Base-by-base conservation (phyloP, 1,284 basidiomycete genomes). In the Ceratobasidium sp. region DNA sequence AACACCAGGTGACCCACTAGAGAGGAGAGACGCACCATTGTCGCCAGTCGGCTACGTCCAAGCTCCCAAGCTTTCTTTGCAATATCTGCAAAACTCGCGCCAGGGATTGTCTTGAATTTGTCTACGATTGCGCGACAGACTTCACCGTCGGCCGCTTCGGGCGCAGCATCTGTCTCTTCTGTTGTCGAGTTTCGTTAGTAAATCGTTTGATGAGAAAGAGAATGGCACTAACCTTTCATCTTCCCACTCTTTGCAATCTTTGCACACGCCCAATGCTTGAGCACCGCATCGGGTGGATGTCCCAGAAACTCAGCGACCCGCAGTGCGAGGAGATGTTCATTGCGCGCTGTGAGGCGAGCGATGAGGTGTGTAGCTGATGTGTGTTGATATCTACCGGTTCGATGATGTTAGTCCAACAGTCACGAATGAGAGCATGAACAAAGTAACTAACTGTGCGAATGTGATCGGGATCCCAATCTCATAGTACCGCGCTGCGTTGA, bases 191-290 rank as follows among this genome's bases (percentile, higher is more conserved):
- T 75, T 61, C 1, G 49, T 42, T 1, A 26, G n/a, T 51, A 26
- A 0, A 49, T 2, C 9, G 33, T 33, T 15, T 2, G 26, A 39
- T n/a, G n/a, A n/a, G n/a, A n/a, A n/a, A n/a, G n/a, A n/a, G n/a
- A n/a, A n/a, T n/a, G n/a, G n/a, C n/a, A n/a, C 23, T 26, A 18
- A 75, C 72, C 72, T 75, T 66, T 75, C n/a, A 53, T 64, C 33
- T 64, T 77, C 10, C 73, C 75, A 13, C 66, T 73, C 53, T 78
- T 60, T 39, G 92, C 85, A 78, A 99, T 97, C 85, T 98, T 97
- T 6, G 95, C 94, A 79, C 92, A 93, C 0, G 98, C 97, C 98
- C 98, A 99, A 84, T 99, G 97, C 82, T 94, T 95, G 61, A 99
- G 88, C 0, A 99, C 96, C 0, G 91, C 89, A 80, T 97, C 95